Conservation (phyloP, 2,329 filamentous ascomycete genomes). For the Septoria petroselini region DNA sequence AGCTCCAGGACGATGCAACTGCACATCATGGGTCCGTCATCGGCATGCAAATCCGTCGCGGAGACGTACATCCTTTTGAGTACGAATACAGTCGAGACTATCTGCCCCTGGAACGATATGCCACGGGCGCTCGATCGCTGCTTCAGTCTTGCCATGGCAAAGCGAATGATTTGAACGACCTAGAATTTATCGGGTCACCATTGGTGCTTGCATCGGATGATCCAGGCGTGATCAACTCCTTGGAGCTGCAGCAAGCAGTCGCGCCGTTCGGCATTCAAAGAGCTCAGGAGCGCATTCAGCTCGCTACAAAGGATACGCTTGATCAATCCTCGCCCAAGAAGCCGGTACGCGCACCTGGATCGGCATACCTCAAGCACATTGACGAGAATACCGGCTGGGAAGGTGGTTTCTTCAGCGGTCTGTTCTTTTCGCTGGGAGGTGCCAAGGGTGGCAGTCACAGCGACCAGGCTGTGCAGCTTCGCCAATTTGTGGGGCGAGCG, state of each 20-base stretch:
- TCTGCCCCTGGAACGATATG: slow-evolving; percentile 68
- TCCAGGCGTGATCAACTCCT: slow-evolving; percentile 65
- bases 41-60: slow-evolving; percentile 75
- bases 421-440: slow-evolving; percentile 74
- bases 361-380: slow-evolving; percentile 62
- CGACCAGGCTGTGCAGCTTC: slow-evolving; percentile 59
- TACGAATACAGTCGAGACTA: slow-evolving; percentile 79
- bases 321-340: slow-evolving; percentile 37
- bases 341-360: slow-evolving; percentile 41
- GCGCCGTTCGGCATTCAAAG: slow-evolving; percentile 41
- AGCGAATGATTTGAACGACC: slow-evolving; percentile 59
- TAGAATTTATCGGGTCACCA: slow-evolving; percentile 32
- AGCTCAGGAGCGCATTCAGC: slow-evolving; percentile 72
- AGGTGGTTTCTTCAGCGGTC: slow-evolving; percentile 76
- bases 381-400: slow-evolving; percentile 83
- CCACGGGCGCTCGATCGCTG: slow-evolving; percentile 16
- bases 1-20: slow-evolving; percentile 52
- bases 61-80: slow-evolving; percentile 74
- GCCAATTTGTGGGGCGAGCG: slow-evolving; percentile 73
- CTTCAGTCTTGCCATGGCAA: slow-evolving; percentile 33
- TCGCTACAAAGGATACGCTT: slow-evolving; percentile 63
- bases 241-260: slow-evolving; percentile 56
- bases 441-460: slow-evolving; percentile 22
- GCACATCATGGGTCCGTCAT: slow-evolving; percentile 55
- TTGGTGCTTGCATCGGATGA: slow-evolving; percentile 77